These are phyloP conservation scores for Cardamine resedifolia DNA, from an alignment of 345 rosid genomes.

Conservation along the genomic window DNA sequence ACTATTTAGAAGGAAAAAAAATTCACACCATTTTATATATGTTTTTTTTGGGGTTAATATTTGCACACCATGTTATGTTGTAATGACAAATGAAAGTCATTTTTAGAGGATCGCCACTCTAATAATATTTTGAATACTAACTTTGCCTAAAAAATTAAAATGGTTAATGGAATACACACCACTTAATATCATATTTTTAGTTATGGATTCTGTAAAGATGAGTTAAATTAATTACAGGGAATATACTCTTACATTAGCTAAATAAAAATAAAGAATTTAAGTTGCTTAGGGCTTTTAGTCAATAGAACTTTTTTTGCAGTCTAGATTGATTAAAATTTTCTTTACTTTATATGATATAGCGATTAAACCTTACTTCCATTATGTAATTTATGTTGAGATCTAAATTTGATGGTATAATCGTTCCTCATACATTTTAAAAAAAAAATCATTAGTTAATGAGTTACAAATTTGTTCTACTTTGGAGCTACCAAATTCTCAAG, in stretches of 20 bases:
- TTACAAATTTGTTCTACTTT: background rate
- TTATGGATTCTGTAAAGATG: conserved; percentile 1
- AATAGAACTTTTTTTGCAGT: no score
- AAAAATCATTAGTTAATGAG: background rate
- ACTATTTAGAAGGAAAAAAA: no score
- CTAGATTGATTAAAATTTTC: background rate
- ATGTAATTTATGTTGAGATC: background rate
- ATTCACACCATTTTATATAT: no score
- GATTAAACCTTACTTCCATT: background rate
- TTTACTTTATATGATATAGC: background rate
- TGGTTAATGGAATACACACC: background rate
- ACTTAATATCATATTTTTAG: background rate
- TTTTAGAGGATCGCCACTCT: background rate
- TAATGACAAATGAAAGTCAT: conserved; percentile 1
- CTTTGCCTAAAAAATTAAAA: background rate
- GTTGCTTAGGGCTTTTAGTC: background rate
- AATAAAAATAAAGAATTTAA: background rate
- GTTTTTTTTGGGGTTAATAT: no score
- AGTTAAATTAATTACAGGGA: background rate
- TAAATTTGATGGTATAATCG: background rate
- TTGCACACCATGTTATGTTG: background rate
- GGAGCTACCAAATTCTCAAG: background rate
- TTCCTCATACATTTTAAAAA: no score
- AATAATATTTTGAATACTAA: background rate
- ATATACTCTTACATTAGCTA: conserved; percentile 5